phyloP scores from a whole-genome alignment of 2,329 filamentous ascomycete species.

The Stemphylium lycopersici region DNA sequence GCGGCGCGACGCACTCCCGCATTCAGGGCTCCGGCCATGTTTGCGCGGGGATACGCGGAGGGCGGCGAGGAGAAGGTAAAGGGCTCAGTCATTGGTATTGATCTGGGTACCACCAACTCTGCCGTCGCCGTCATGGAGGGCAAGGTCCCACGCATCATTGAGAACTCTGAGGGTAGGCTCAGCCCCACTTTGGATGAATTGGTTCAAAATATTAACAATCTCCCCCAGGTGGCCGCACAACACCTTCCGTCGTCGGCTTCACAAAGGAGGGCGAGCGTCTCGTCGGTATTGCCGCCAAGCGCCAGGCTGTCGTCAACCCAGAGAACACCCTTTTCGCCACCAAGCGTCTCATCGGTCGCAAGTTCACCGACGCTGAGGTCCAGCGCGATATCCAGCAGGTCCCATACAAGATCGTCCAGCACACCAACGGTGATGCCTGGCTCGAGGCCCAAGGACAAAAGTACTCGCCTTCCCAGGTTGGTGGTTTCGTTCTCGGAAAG shows the following conservation, averaged over 20 bases:
- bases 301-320: slow-evolving; percentile 96
- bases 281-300: slow-evolving; percentile 96
- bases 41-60: slow-evolving; percentile 72
- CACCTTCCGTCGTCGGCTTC: slow-evolving; percentile 93
- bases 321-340: slow-evolving; percentile 98
- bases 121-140: slow-evolving; percentile 98
- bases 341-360: slow-evolving; percentile 97
- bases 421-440: slow-evolving; percentile 96
- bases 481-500: slow-evolving; percentile 95
- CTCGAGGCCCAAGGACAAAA: slow-evolving; percentile 90
- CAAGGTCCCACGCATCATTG: slow-evolving; percentile 92
- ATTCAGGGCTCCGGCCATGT: slow-evolving; percentile 73
- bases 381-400: slow-evolving; percentile 98
- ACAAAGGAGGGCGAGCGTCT: slow-evolving; percentile 94
- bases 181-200: slow-evolving; percentile 1
- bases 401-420: slow-evolving; percentile 97
- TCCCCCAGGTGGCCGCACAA: slow-evolving; percentile 77
- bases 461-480: slow-evolving; percentile 98
- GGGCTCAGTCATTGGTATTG: slow-evolving; percentile 96
- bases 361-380: slow-evolving; percentile 91
- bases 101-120: slow-evolving; percentile 97
- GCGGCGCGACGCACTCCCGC: slow-evolving; percentile 68
- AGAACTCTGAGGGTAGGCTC: slow-evolving; percentile 85
- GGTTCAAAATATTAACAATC: slow-evolving; percentile 15
- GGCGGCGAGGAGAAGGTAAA: slow-evolving; percentile 81